Percentiles rank a stretch among this genome's conserved stretches.
phyloP scores from a whole-genome alignment of 2,329 filamentous ascomycete genomes.

The Penicillium glabrum region DNA sequence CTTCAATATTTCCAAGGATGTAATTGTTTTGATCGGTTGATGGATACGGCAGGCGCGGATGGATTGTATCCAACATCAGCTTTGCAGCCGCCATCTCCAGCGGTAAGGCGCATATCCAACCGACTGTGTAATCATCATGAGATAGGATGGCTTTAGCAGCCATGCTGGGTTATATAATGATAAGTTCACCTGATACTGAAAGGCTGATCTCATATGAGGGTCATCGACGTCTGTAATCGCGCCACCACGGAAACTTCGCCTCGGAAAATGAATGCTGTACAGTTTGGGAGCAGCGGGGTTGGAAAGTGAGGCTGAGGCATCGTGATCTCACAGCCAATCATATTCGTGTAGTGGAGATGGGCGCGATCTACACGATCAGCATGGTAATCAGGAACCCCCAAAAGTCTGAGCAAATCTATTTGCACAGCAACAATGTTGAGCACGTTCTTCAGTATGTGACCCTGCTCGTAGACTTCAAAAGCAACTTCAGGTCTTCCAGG shows the following conservation, averaged over 20 bases:
- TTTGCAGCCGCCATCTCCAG: conserved; percentile 23
- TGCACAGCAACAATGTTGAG: too few relatives aligned
- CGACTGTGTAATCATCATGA: conserved; percentile 12
- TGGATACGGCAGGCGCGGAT: neutral
- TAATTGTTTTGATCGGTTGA: too few relatives aligned
- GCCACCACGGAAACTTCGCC: neutral
- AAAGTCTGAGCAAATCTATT: too few relatives aligned
- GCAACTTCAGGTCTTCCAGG: too few relatives aligned
- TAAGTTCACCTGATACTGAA: neutral
- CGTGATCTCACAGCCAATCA: neutral
- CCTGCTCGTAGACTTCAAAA: too few relatives aligned
- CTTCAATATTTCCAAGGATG: neutral
- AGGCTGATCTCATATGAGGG: neutral
- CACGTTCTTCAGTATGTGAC: too few relatives aligned
- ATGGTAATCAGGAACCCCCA: too few relatives aligned
- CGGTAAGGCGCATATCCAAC: conserved; percentile 20
- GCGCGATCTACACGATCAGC: too few relatives aligned
- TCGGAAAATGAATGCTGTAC: neutral
- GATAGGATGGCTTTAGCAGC: neutral
- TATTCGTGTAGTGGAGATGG: neutral
- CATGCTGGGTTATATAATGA: neutral
- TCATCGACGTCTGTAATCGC: neutral
- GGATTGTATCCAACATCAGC: conserved; percentile 18
- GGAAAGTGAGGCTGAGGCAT: neutral
- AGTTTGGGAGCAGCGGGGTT: neutral